phyloP scores from a whole-genome alignment of 2,329 filamentous ascomycete species.

The Penicillium sp. region DNA sequence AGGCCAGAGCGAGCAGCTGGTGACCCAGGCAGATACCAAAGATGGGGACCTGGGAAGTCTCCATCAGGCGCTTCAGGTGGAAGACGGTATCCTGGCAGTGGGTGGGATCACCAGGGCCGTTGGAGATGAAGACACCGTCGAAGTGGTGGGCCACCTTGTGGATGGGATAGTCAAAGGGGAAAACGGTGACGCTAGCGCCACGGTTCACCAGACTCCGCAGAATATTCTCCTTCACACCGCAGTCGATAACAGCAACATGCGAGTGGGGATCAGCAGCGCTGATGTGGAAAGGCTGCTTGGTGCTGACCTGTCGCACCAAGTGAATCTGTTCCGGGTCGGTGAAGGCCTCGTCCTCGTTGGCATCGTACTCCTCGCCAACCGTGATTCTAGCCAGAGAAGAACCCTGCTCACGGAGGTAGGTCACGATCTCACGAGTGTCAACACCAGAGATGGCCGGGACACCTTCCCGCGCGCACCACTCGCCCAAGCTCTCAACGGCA shows the following conservation, averaged over 20 bases:
- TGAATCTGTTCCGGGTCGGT: slow-evolving; percentile 96
- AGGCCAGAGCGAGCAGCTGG: slow-evolving; percentile 88
- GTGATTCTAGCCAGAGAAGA: slow-evolving; percentile 94
- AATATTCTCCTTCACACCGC: slow-evolving; percentile 99
- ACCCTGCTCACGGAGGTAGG: slow-evolving; percentile 91
- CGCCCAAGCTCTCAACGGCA: slow-evolving; percentile 85
- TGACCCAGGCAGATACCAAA: slow-evolving; percentile 99
- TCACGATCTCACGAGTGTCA: slow-evolving; percentile 95
- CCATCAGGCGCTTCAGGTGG: slow-evolving; percentile 88
- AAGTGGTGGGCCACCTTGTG: slow-evolving; percentile 98
- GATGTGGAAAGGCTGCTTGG: slow-evolving; percentile 96
- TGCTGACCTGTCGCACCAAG: slow-evolving; percentile 92
- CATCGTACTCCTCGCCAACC: slow-evolving; percentile 96
- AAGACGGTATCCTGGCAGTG: slow-evolving; percentile 95
- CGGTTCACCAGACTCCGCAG: slow-evolving; percentile 90
- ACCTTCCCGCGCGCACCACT: slow-evolving; percentile 96
- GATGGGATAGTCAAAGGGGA: slow-evolving; percentile 96
- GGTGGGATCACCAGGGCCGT: slow-evolving; percentile 95
- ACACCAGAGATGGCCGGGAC: slow-evolving; percentile 96
- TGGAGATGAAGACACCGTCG: slow-evolving; percentile 98
- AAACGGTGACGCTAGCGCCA: slow-evolving; percentile 88
- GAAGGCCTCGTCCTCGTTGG: slow-evolving; percentile 95
- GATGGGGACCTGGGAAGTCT: slow-evolving; percentile 85
- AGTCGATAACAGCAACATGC: slow-evolving; percentile 94
- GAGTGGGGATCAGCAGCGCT: slow-evolving; percentile 79